Percentiles rank a stretch among this genome's conserved stretches.
phyloP scores from a whole-genome alignment of 768 basidiomycete species.

The Agaricus blazei region DNA sequence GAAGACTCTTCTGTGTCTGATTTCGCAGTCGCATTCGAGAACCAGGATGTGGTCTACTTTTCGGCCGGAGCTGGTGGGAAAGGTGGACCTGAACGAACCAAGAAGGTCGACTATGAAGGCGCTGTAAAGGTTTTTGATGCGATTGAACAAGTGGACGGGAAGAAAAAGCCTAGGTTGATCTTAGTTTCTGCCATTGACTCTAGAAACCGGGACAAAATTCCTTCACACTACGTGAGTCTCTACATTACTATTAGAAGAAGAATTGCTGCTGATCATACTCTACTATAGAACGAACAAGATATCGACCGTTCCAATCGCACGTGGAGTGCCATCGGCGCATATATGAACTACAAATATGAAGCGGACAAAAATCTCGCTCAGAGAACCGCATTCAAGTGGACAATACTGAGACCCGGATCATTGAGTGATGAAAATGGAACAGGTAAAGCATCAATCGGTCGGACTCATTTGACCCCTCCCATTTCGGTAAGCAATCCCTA shows the following conservation, averaged over 20 bases:
- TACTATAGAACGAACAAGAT: slow-evolving; percentile 39
- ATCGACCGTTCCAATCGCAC: slow-evolving; percentile 33
- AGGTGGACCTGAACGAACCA: slow-evolving; percentile 49
- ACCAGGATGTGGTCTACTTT: slow-evolving; percentile 40
- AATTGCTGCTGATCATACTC: neutral
- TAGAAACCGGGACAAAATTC: slow-evolving; percentile 43
- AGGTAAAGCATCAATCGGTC: slow-evolving; percentile 48
- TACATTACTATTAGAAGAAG: neutral
- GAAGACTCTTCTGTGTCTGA: slow-evolving; percentile 43
- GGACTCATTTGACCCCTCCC: slow-evolving; percentile 39
- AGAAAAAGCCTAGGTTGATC: slow-evolving; percentile 47
- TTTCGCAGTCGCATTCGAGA: slow-evolving; percentile 41
- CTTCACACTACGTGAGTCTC: slow-evolving; percentile 44
- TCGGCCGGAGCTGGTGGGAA: slow-evolving; percentile 53
- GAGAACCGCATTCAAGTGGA: slow-evolving; percentile 58
- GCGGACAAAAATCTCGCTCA: slow-evolving; percentile 41
- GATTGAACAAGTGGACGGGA: slow-evolving; percentile 41
- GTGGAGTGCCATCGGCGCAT: slow-evolving; percentile 38
- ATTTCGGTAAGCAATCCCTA: slow-evolving; percentile 38
- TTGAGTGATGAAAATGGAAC: slow-evolving; percentile 46
- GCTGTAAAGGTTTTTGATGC: slow-evolving; percentile 70
- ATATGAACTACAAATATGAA: slow-evolving; percentile 47
- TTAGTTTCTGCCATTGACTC: slow-evolving; percentile 58
- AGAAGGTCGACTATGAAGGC: slow-evolving; percentile 56
- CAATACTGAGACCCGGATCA: slow-evolving; percentile 61